These are phyloP conservation scores for Croton setiger DNA, from an alignment of 441 rosid genomes.

Conservation along the genomic window DNA sequence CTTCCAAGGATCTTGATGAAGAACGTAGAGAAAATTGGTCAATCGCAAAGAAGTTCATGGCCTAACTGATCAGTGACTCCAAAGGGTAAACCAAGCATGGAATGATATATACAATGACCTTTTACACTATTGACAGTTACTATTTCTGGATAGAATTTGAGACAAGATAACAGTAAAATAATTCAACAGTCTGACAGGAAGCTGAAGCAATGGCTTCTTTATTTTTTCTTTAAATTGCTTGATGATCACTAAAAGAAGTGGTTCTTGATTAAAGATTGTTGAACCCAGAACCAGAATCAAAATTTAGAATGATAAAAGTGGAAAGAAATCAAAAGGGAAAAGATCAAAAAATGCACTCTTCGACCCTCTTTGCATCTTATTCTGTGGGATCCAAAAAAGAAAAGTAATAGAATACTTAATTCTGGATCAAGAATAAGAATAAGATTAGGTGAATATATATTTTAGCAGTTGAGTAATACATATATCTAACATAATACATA, in stretches of 20 bases:
- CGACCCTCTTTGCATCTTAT: constrained; percentile 11
- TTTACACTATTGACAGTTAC: not conserved
- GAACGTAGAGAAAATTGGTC: constrained; percentile 6
- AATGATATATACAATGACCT: constrained; percentile 3
- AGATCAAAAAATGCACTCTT: constrained; percentile 5
- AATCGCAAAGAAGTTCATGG: constrained; percentile 32
- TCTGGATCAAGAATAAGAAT: not conserved
- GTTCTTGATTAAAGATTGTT: constrained; percentile 24
- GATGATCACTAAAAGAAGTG: constrained; percentile 27
- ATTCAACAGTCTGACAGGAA: not conserved
- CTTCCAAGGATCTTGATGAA: constrained; percentile 32
- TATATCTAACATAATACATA: too few relatives aligned
- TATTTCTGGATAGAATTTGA: constrained; percentile 14
- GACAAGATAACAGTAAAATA: not conserved
- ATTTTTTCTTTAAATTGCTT: constrained; percentile 14
- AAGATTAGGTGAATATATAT: not conserved
- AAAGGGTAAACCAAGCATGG: constrained; percentile 16
- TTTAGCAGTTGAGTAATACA: not conserved
- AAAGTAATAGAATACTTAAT: not conserved
- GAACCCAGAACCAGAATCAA: constrained; percentile 25
- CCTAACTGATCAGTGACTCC: constrained; percentile 16
- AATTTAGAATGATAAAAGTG: constrained; percentile 11
- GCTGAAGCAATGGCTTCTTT: not conserved
- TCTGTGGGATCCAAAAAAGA: constrained; percentile 3
- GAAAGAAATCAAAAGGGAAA: not conserved